Conservation (phyloP, 768 basidiomycete genomes). For the Boletus rubescentipes region DNA sequence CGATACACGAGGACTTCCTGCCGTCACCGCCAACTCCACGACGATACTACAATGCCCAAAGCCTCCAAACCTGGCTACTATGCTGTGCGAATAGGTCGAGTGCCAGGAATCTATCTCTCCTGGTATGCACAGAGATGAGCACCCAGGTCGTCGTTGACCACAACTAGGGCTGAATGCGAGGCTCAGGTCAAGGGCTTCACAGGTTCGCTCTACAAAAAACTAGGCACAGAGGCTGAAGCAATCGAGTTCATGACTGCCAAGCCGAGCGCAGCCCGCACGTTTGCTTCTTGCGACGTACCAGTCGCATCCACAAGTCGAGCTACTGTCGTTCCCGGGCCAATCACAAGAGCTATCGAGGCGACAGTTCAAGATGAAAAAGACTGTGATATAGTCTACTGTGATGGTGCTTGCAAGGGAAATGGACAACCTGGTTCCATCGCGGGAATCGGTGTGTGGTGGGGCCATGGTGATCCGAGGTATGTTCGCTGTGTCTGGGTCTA, state of each 20-base stretch:
- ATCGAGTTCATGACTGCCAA: slow-evolving; percentile 48
- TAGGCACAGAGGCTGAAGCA: slow-evolving; percentile 56
- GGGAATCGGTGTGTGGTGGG: slow-evolving; percentile 93
- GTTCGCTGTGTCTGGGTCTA: not conserved
- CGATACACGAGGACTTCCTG: not conserved
- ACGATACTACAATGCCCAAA: slow-evolving; percentile 33
- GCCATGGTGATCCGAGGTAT: slow-evolving; percentile 57
- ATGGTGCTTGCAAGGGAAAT: slow-evolving; percentile 87
- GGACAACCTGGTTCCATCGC: slow-evolving; percentile 66
- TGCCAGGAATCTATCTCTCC: slow-evolving; percentile 63
- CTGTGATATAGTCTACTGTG: slow-evolving; percentile 69
- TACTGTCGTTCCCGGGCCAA: not conserved
- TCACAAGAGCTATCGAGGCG: not conserved
- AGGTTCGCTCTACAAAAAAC: slow-evolving; percentile 67
- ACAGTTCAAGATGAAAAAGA: slow-evolving; percentile 27
- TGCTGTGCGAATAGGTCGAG: slow-evolving; percentile 66
- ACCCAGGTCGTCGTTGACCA: slow-evolving; percentile 18
- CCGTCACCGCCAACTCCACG: not conserved
- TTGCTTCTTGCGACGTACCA: slow-evolving; percentile 9
- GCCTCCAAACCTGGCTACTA: slow-evolving; percentile 56
- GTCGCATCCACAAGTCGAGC: slow-evolving; percentile 31
- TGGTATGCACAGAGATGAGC: slow-evolving; percentile 55
- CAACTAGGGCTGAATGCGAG: slow-evolving; percentile 67
- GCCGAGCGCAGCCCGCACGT: slow-evolving; percentile 14
- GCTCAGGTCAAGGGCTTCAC: slow-evolving; percentile 64